A percentile compares a stretch with the other conserved stretches of the same genome.
These are phyloP conservation scores for Neurospora pannonica DNA, from an alignment of 495 filamentous ascomycete genomes.

Conservation along the genomic window DNA sequence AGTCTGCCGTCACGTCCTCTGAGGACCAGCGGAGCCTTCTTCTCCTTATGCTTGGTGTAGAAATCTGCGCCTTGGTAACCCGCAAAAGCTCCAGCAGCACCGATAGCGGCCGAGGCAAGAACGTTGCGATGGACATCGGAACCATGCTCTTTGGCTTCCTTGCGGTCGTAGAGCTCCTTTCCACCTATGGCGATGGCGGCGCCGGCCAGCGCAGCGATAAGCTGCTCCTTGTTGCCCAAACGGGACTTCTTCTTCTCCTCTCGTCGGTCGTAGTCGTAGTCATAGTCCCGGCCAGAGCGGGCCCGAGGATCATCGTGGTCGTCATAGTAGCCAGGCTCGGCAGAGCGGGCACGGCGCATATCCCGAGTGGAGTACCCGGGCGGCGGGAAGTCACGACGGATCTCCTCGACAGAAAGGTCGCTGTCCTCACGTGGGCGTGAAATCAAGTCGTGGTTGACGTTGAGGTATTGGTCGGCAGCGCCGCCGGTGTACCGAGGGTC, in stretches of 20 bases:
- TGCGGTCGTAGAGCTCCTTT: conserved; percentile 49
- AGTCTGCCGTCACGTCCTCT: conserved; percentile 34
- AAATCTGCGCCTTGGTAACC: conserved; percentile 45
- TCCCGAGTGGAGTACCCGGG: conserved; percentile 42
- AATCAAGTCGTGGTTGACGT: conserved; percentile 40
- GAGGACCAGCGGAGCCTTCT: conserved; percentile 31
- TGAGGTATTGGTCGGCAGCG: conserved; percentile 40
- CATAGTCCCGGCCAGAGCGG: conserved; percentile 27
- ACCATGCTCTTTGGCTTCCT: conserved; percentile 37
- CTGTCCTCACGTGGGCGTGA: conserved; percentile 42
- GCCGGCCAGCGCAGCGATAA: conserved; percentile 44
- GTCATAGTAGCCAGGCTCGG: conserved; percentile 36
- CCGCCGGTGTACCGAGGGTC: conserved; percentile 38
- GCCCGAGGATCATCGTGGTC: conserved; percentile 34
- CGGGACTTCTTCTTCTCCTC: conserved; percentile 41
- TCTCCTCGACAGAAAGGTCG: conserved; percentile 49
- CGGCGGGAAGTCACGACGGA: conserved; percentile 58
- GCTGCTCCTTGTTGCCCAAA: conserved; percentile 48
- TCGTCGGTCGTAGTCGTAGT: conserved; percentile 40
- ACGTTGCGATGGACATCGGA: conserved; percentile 39
- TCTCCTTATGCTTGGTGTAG: conserved; percentile 41
- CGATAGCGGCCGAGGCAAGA: conserved; percentile 42
- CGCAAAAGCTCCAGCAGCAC: conserved; percentile 45
- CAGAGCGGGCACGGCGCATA: conserved; percentile 42
- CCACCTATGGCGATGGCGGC: conserved; percentile 43